Percentiles rank a stretch among this genome's conserved stretches.
These are phyloP conservation scores for Neurospora crassa DNA, from an alignment of 2,329 filamentous ascomycete species.

Conservation along the genomic window DNA sequence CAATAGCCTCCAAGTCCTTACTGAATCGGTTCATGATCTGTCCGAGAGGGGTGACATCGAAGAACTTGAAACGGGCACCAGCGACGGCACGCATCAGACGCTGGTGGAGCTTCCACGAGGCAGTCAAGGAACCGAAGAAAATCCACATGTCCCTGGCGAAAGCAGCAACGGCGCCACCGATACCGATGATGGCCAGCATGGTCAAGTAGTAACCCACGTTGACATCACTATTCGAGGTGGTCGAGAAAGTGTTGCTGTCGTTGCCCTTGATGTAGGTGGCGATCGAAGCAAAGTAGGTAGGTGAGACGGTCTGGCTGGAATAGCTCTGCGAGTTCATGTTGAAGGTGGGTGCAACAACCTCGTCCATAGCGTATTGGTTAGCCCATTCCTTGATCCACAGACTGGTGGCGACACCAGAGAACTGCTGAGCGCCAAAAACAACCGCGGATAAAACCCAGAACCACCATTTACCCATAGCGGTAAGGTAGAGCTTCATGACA, in stretches of 20 bases:
- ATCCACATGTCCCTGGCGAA: constrained; percentile 77
- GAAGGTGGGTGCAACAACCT: constrained; percentile 21
- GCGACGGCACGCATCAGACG: constrained; percentile 69
- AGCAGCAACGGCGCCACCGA: constrained; percentile 70
- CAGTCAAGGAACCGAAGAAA: constrained; percentile 83
- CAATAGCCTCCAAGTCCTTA: constrained; percentile 89
- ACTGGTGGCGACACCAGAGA: constrained; percentile 79
- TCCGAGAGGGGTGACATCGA: constrained; percentile 89
- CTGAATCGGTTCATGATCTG: constrained; percentile 98
- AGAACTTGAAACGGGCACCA: constrained; percentile 92
- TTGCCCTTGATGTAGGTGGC: constrained; percentile 28
- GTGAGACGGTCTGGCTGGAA: constrained; percentile 25
- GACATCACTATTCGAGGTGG: constrained; percentile 43
- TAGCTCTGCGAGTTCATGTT: constrained; percentile 27
- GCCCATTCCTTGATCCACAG: constrained; percentile 95
- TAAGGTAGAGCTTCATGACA: constrained; percentile 78
- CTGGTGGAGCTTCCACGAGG: constrained; percentile 76
- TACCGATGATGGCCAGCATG: constrained; percentile 72
- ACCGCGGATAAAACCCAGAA: constrained; percentile 75
- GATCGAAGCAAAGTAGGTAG: constrained; percentile 31
- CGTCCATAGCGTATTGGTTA: constrained; percentile 64
- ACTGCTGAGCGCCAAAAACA: constrained; percentile 74
- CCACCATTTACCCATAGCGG: constrained; percentile 91
- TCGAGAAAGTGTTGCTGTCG: constrained; percentile 27
- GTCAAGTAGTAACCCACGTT: constrained; percentile 76